Percentiles rank a stretch among this genome's conserved stretches.
Conservation (phyloP, 441 rosid species). For the Pelargonium citronellum region DNA sequence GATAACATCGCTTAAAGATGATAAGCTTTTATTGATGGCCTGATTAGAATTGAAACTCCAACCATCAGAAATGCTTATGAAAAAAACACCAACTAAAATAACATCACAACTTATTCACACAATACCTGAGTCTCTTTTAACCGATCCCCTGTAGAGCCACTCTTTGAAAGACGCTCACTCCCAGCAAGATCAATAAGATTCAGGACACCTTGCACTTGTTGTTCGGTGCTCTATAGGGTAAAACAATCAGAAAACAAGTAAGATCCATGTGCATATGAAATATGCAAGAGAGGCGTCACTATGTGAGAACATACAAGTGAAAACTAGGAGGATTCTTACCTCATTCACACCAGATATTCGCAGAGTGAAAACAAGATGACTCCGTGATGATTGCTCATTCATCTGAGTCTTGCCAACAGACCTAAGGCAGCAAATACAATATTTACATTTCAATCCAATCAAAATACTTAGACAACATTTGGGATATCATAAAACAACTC, state of each 20-base stretch:
- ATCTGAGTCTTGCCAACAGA: conserved; percentile 12
- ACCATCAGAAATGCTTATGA: not conserved
- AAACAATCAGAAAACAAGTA: not conserved
- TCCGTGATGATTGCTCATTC: conserved; percentile 28
- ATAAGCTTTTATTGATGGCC: conserved; percentile 20
- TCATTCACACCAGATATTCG: conserved; percentile 26
- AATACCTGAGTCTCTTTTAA: conserved; percentile 28
- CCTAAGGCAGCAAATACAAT: conserved; percentile 3
- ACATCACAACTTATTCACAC: not conserved
- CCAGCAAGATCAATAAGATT: conserved; percentile 30
- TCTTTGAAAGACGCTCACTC: conserved; percentile 27
- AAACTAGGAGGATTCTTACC: conserved; percentile 13
- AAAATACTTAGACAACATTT: not conserved
- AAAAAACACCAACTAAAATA: not conserved
- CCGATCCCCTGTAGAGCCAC: conserved; percentile 28
- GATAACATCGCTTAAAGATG: conserved; percentile 22
- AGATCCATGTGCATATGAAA: not conserved
- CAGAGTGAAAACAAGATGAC: conserved; percentile 27
- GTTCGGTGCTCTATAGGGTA: conserved; percentile 3
- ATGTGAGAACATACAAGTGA: not conserved
- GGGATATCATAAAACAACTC: conserved; percentile 4
- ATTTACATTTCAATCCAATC: not conserved
- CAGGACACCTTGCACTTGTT: conserved; percentile 26
- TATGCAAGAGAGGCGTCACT: not conserved
- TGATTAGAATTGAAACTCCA: conserved; percentile 2